A percentile compares a stretch with the other conserved stretches of the same genome.
These are phyloP conservation scores for Vitis rupestris DNA, from an alignment of 164 flowering plant genomes.

Conservation along the genomic window DNA sequence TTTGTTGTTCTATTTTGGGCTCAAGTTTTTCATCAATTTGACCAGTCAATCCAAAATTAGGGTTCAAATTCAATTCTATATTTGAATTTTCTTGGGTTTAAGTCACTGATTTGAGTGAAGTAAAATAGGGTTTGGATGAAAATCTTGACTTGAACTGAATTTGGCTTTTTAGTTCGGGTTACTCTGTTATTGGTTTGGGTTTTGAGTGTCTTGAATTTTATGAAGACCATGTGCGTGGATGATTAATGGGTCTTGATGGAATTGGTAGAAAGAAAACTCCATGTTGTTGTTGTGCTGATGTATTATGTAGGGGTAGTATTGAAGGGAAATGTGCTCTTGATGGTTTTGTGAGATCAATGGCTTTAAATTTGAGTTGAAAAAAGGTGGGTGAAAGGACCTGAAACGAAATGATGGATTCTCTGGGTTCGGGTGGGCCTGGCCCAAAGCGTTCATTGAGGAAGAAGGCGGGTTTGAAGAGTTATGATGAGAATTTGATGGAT, in stretches of 20 bases:
- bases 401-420: constrained; percentile 36
- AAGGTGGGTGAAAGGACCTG: constrained; percentile 1
- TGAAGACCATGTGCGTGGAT: neutral
- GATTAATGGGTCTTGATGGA: neutral
- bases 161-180: neutral
- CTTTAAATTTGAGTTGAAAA: neutral
- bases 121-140: neutral
- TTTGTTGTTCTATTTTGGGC: neutral
- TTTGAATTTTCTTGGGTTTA: neutral
- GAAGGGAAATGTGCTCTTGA: neutral
- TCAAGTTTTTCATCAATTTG: no score
- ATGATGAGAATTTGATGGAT: constrained; percentile 81
- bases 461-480: constrained; percentile 44
- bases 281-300: neutral
- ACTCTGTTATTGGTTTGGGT: neutral
- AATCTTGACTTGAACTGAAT: neutral
- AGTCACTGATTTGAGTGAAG: neutral
- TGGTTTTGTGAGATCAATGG: neutral
- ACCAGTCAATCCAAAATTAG: neutral
- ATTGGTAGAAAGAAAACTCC: neutral
- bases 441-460: constrained; percentile 58
- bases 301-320: neutral
- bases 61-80: neutral
- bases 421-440: constrained; percentile 34
- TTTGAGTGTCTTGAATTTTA: no score